Evolutionary conservation across 2,329 filamentous ascomycete species (phyloP), one percentile per base, ranked within the genome.

Genomic region (Ceratocystis ficicola): DNA sequence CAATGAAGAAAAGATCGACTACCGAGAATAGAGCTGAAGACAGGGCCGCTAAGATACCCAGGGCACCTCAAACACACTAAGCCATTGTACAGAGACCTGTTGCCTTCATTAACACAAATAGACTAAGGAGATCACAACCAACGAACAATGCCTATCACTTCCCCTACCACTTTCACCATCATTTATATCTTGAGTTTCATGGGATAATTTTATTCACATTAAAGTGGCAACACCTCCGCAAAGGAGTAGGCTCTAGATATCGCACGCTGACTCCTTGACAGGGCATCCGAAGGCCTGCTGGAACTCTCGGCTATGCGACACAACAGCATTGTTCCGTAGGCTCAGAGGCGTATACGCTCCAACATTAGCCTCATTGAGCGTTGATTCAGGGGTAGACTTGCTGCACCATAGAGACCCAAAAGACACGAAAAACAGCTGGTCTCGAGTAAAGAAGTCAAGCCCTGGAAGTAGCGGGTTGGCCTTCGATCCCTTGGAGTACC

Each of bases 381-480:
- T 32, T 3, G 52, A 30, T 2, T 57, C 25, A 15, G 22, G 1
- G 10, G 22, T 28, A 28, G 75, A 80, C 76, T 87, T 87, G 41
- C 82, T 80, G 72, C 87, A 90, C 85, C 85, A 89, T 74, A 79
- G 81, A 69, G 83, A 85, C 2, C 77, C 81, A 72, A 83, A 89
- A 1, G 80, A 80, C 41, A 89, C 77, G 71, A 88, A 89, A 75
- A 89, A 89, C 3, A 89, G 73, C 73, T 89, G 85, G 68, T 88
- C 85, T 68, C 86, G 83, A 0, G 81, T 82, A 68, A 88, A 88
- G 20, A 75, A 70, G 2, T 83, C 78, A 4, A 89, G 72, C 0
- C 86, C 86, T 0, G 85, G 85, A 10, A 89, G 77, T 48, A 78
- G 72, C 71, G 77, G 71, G 67, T 81, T 80, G 0, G 80, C 77